Conservation (phyloP, 169 alveolate genomes). For the Plasmodium adleri region DNA sequence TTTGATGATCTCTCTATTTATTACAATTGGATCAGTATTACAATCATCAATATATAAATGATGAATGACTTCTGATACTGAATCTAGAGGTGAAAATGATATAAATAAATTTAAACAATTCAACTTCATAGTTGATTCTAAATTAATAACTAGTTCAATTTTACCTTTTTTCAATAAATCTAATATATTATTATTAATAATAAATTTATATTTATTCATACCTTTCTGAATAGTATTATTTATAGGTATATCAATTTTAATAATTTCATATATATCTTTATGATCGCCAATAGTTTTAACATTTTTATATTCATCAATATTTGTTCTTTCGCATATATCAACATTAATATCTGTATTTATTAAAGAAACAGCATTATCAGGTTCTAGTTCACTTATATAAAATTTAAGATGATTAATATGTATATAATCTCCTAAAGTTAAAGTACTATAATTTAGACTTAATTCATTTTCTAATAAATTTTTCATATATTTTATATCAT, state of each 20-base stretch:
- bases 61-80: conserved; percentile 30
- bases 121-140: not conserved
- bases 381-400: conserved; percentile 62
- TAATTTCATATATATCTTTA: conserved; percentile 22
- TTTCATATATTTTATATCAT: conserved; percentile 56
- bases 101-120: conserved; percentile 14
- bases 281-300: not conserved
- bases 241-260: conserved; percentile 12
- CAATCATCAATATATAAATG: conserved; percentile 54
- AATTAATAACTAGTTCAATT: conserved; percentile 5
- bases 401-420: conserved; percentile 56
- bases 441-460: conserved; percentile 53
- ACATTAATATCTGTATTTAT: conserved; percentile 61
- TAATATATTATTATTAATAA: conserved; percentile 21
- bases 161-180: conserved; percentile 48
- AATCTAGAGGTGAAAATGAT: conserved; percentile 56
- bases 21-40: conserved; percentile 10
- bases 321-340: conserved; percentile 47
- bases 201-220: conserved; percentile 56
- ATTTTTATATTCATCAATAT: not conserved
- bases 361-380: conserved; percentile 67
- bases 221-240: conserved; percentile 9
- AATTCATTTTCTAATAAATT: conserved; percentile 62
- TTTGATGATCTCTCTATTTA: conserved; percentile 38
- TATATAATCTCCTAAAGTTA: conserved; percentile 48